These are phyloP conservation scores for Macrolepiota albuminosa DNA, from an alignment of 768 basidiomycete species.

Conservation along the genomic window DNA sequence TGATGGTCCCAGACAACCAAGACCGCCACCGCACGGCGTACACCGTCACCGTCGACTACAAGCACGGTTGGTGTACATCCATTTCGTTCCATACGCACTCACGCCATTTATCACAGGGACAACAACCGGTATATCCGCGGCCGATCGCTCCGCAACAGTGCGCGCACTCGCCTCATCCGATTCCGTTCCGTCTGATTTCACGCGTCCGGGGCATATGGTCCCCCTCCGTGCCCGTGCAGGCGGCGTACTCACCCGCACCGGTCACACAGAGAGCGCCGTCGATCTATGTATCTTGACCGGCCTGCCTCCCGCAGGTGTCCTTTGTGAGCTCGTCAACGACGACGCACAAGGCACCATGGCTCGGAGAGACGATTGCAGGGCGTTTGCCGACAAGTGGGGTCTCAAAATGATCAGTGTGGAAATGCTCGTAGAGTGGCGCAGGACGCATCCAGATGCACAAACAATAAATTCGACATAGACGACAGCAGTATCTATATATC, in stretches of 20 bases:
- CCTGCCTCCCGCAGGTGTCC: constrained; percentile 67
- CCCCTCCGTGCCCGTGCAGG: constrained; percentile 84
- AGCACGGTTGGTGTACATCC: constrained; percentile 53
- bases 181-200: constrained; percentile 64
- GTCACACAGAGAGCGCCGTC: constrained; percentile 89
- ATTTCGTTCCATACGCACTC: neutral
- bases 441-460: constrained; percentile 22
- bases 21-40: constrained; percentile 94
- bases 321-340: constrained; percentile 96
- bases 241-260: constrained; percentile 81
- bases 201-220: constrained; percentile 92
- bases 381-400: constrained; percentile 87
- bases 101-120: constrained; percentile 49
- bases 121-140: constrained; percentile 94
- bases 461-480: neutral
- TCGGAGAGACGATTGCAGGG: constrained; percentile 87
- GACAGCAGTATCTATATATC: neutral
- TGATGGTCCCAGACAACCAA: constrained; percentile 92
- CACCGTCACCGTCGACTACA: constrained; percentile 93
- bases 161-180: constrained; percentile 70
- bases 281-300: constrained; percentile 81
- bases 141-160: constrained; percentile 87
- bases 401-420: constrained; percentile 95
- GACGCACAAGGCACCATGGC: constrained; percentile 89
- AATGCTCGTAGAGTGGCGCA: constrained; percentile 56